Percentiles rank a stretch among this genome's conserved stretches.
Evolutionary conservation across 805 yeast genomes (phyloP).

Genomic region (Myxozyma nipponensis): DNA sequence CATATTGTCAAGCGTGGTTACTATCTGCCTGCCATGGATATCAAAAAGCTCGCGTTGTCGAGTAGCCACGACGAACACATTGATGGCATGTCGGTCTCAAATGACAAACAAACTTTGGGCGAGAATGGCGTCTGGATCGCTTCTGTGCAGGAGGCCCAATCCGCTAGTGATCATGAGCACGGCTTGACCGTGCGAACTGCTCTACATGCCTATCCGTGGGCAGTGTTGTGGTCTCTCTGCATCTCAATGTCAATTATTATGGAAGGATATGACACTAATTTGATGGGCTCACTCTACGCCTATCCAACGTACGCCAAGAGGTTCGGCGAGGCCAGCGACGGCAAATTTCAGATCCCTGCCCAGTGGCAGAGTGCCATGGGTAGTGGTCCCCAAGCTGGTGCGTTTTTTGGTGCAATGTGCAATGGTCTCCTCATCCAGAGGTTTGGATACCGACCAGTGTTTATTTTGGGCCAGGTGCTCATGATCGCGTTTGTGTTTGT

Average conservation of each 20-base stretch:
- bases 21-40: no score
- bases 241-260: slow-evolving; percentile 45
- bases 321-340: slow-evolving; percentile 14
- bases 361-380: slow-evolving; percentile 35
- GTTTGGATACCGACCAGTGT: slow-evolving; percentile 46
- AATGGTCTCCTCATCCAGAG: slow-evolving; percentile 46
- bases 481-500: slow-evolving; percentile 45
- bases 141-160: slow-evolving; percentile 1
- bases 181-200: neutral
- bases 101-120: no score
- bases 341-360: slow-evolving; percentile 26
- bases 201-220: slow-evolving; percentile 40
- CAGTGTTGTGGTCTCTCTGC: slow-evolving; percentile 47
- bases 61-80: no score
- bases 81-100: no score
- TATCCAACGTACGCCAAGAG: slow-evolving; percentile 20
- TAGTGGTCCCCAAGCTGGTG: slow-evolving; percentile 40
- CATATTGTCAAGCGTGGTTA: no score
- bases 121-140: no score
- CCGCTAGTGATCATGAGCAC: neutral
- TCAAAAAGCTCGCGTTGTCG: no score
- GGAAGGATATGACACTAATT: slow-evolving; percentile 50
- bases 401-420: slow-evolving; percentile 44
- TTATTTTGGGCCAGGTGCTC: slow-evolving; percentile 38
- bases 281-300: slow-evolving; percentile 44